A percentile compares a stretch with the other conserved stretches of the same genome.
Evolutionary conservation across 2,329 filamentous ascomycete species (phyloP).

Genomic region (Westerdykella aurantiaca): DNA sequence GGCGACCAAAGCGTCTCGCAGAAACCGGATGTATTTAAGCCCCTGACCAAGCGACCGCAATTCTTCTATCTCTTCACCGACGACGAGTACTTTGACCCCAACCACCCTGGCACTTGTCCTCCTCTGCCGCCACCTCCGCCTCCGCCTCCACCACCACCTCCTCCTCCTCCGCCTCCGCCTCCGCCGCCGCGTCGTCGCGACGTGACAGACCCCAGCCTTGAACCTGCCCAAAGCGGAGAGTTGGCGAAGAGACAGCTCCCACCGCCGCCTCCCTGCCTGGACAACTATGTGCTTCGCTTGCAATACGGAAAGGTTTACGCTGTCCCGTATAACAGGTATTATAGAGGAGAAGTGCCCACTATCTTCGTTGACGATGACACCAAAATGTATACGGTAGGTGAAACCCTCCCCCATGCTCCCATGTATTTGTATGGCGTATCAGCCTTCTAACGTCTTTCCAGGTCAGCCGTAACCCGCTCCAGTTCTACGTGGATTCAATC

Average conservation of each 20-base stretch:
- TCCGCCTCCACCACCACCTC: too few relatives aligned
- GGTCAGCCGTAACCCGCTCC: slow-evolving; percentile 25
- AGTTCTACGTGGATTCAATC: slow-evolving; percentile 20
- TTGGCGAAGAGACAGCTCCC: too few relatives aligned
- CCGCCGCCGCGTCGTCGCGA: too few relatives aligned
- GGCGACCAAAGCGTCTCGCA: not conserved
- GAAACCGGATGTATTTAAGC: slow-evolving; percentile 1
- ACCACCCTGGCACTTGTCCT: too few relatives aligned
- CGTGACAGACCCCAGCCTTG: too few relatives aligned
- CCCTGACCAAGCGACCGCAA: slow-evolving; percentile 19
- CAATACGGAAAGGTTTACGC: slow-evolving; percentile 23
- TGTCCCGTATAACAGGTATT: slow-evolving; percentile 27
- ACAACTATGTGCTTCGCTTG: slow-evolving; percentile 19
- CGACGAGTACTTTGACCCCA: slow-evolving; percentile 6
- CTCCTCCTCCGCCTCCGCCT: too few relatives aligned
- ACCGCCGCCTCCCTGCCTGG: not conserved
- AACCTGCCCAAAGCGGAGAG: too few relatives aligned
- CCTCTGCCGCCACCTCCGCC: too few relatives aligned
- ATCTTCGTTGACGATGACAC: slow-evolving; percentile 28
- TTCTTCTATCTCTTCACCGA: slow-evolving; percentile 23
- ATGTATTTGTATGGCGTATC: not conserved
- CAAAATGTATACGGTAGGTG: slow-evolving; percentile 24
- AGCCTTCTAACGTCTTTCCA: slow-evolving; percentile 6
- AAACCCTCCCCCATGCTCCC: not conserved
- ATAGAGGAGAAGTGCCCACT: slow-evolving; percentile 19